A percentile compares a stretch with the other conserved stretches of the same genome.
Evolutionary conservation across 192 early-diverging fungal genomes (phyloP).

Genomic region (Gorgonomyces haynaldii): DNA sequence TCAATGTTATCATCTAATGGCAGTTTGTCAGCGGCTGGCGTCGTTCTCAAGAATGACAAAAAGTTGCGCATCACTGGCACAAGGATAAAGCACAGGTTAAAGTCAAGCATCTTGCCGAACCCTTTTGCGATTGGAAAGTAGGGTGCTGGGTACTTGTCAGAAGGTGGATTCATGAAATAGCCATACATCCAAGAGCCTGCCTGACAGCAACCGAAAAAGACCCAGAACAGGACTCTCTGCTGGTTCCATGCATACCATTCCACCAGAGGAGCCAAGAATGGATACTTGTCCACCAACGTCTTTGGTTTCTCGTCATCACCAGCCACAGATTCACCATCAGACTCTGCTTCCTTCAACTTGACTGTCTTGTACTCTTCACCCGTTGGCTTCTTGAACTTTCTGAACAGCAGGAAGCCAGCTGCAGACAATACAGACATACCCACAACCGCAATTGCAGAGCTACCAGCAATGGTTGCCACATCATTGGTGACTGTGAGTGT

Average conservation of each 20-base stretch:
- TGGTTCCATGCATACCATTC: constrained; percentile 23
- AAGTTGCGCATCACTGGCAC: constrained; percentile 22
- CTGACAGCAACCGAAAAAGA: constrained; percentile 9
- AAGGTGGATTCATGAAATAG: constrained; percentile 2
- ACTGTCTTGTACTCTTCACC: no score
- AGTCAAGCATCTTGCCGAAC: constrained; percentile 24
- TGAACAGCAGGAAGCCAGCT: constrained; percentile 6
- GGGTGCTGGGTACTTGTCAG: constrained; percentile 7
- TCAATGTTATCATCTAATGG: constrained; percentile 22
- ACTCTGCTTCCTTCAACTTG: not conserved
- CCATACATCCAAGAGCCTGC: constrained; percentile 18
- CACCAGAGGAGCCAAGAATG: constrained; percentile 1
- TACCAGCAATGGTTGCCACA: constrained; percentile 1
- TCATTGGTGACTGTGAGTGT: constrained; percentile 14
- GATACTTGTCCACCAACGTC: not conserved
- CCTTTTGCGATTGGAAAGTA: constrained; percentile 23
- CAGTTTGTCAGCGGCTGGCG: constrained; percentile 17
- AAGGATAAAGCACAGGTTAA: constrained; percentile 21
- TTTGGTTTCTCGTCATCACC: not conserved
- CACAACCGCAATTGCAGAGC: constrained; percentile 9
- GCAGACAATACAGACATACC: constrained; percentile 3
- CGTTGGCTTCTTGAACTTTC: not conserved
- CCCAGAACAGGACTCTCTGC: constrained; percentile 6
- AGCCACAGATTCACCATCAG: not conserved
- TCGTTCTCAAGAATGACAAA: constrained; percentile 17